Conservation (phyloP, 345 rosid species). For the Citrus trifoliata region DNA sequence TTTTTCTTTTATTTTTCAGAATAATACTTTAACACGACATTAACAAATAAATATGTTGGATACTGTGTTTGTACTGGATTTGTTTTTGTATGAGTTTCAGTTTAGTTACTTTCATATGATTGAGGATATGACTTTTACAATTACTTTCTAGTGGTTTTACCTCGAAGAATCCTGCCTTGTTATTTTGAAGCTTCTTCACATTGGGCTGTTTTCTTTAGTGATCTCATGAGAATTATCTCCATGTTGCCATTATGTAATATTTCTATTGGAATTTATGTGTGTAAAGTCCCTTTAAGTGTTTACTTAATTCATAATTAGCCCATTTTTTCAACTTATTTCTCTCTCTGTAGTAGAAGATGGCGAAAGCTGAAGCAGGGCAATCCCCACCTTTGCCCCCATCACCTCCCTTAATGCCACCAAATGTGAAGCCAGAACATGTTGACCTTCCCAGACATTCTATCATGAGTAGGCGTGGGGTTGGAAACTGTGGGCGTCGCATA, state of each 20-base stretch:
- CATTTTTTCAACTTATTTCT: neutral
- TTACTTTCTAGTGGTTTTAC: neutral
- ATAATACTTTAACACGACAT: too few species aligned
- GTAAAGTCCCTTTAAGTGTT: neutral
- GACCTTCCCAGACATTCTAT: slow-evolving; percentile 43
- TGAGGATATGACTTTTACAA: neutral
- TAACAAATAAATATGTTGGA: neutral
- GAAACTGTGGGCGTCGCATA: slow-evolving; percentile 45
- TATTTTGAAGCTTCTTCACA: neutral
- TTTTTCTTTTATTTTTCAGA: neutral
- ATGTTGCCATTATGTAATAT: neutral
- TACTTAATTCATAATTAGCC: neutral
- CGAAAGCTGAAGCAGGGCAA: slow-evolving; percentile 20
- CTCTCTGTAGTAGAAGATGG: slow-evolving; percentile 37
- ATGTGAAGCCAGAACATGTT: slow-evolving; percentile 26
- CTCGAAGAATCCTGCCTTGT: neutral
- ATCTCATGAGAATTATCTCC: neutral
- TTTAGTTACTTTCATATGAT: neutral
- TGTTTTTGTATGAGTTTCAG: neutral
- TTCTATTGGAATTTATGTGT: neutral
- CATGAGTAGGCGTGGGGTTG: slow-evolving; percentile 48
- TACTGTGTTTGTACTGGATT: neutral
- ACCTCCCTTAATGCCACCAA: slow-evolving; percentile 22
- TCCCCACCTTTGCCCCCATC: slow-evolving; percentile 30
- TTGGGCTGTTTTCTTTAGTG: too few species aligned